Base-by-base conservation (phyloP, 768 basidiomycete genomes). In the Phanerochaete sordida region DNA sequence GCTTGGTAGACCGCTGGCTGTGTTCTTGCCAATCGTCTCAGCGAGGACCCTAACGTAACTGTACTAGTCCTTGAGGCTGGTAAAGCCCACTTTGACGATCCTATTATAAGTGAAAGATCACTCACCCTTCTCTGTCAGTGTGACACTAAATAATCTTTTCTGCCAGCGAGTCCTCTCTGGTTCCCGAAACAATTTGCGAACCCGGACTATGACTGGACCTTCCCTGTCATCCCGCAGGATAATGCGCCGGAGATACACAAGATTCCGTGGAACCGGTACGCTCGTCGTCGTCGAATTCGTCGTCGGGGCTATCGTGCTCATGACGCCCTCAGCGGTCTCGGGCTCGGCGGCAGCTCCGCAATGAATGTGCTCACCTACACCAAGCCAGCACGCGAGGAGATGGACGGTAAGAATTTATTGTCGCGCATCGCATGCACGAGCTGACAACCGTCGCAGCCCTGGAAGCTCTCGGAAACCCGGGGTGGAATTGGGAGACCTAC, bases 41-140 rank as follows among this genome's bases (percentile, higher is more conserved):
- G 9, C 21, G 59, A 61, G 33, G 45, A 61, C 27, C 39, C 39
- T 3, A 30, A 39, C 43, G 30, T 49, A 5, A 48, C 59, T 4
- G 59, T 61, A 2, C 7, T 44, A 1, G 64, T 78, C 12, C 19
- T 78, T 9, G 77, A 77, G 66, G 70, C 72, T 19, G 75, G 76
- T 1, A 28, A 24, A 19, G 47, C 47, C 21, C 47, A 26, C 24
- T 28, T 48, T 11, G 24, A 26, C 19, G 47, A 48, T 26, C 47
- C 47, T 26, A 3, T 48, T 39, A 35, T 56, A 52, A 49, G 62
- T 63, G n/a, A 23, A 19, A 19, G 33, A 19, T 11, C 8, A 43
- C 39, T 19, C 4, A 19, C 5, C 19, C 4, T 19, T 4, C 39
- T 4, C 19, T 11, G 19, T 4, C 19, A 43, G 39, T 24, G 44